These are phyloP conservation scores for Amanita muscaria DNA, from an alignment of 768 basidiomycete genomes.

Conservation along the genomic window DNA sequence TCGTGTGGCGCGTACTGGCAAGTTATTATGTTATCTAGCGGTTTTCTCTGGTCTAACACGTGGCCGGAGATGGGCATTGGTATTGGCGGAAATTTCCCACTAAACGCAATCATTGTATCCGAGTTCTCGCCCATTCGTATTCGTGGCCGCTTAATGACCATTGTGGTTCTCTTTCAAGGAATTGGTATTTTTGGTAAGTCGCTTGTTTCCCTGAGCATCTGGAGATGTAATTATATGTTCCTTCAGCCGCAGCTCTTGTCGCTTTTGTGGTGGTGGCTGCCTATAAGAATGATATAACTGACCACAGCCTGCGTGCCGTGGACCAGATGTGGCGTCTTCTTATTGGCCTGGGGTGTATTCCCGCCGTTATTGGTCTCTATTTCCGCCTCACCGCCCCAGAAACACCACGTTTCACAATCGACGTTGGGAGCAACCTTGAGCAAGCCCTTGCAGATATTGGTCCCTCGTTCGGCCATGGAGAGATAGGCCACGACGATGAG, in stretches of 20 bases:
- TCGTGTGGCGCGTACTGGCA: conserved; percentile 77
- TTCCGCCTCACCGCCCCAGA: conserved; percentile 92
- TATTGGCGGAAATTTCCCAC: conserved; percentile 87
- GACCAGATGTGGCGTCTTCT: conserved; percentile 83
- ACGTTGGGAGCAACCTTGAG: conserved; percentile 76
- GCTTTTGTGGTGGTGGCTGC: conserved; percentile 22
- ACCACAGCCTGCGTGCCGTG: conserved; percentile 63
- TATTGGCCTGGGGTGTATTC: conserved; percentile 82
- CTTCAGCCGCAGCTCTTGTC: no score
- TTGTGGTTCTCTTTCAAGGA: conserved; percentile 79
- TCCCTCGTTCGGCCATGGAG: conserved; percentile 47
- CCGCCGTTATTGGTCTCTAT: conserved; percentile 74
- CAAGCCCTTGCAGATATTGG: conserved; percentile 71
- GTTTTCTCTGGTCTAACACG: conserved; percentile 4
- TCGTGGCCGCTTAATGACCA: conserved; percentile 83
- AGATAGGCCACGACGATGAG: conserved; percentile 42
- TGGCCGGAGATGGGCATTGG: conserved; percentile 63
- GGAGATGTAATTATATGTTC: no score
- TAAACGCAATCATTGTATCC: conserved; percentile 79
- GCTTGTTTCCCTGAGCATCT: no score
- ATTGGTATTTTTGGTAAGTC: conserved; percentile 74
- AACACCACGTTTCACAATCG: conserved; percentile 88
- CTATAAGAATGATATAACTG: no score
- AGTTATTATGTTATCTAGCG: conserved; percentile 11
- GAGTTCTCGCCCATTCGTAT: conserved; percentile 76